These are phyloP conservation scores for Fallopia convolvulus DNA, from an alignment of 148 eudicot species.

Conservation along the genomic window DNA sequence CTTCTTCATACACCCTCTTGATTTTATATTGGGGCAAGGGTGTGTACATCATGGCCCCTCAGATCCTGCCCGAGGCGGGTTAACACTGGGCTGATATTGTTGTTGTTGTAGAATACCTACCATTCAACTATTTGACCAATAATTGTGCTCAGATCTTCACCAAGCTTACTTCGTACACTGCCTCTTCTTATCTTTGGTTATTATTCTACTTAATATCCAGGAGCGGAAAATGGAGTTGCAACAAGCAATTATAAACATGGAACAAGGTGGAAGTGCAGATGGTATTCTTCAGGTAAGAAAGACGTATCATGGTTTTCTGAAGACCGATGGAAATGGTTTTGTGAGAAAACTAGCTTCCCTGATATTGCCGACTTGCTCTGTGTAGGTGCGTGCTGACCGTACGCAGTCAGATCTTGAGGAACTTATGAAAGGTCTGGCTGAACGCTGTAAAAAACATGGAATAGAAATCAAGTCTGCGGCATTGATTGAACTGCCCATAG, in stretches of 20 bases:
- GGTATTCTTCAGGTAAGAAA: slow-evolving; percentile 90
- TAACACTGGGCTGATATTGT: too few relatives aligned
- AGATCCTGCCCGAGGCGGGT: too few relatives aligned
- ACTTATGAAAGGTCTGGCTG: slow-evolving; percentile 74
- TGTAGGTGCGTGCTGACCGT: slow-evolving; percentile 93
- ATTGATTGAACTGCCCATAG: slow-evolving; percentile 74
- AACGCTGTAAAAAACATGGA: slow-evolving; percentile 82
- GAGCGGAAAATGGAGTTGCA: slow-evolving; percentile 82
- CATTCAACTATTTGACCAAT: not conserved
- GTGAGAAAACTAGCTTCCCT: slow-evolving; percentile 5
- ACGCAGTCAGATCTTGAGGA: slow-evolving; percentile 94
- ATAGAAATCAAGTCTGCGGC: slow-evolving; percentile 69
- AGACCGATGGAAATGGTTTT: not conserved
- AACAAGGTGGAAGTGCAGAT: slow-evolving; percentile 99
- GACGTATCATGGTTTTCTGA: not conserved
- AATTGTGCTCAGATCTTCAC: not conserved
- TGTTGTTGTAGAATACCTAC: too few relatives aligned
- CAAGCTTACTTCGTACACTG: not conserved
- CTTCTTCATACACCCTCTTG: too few relatives aligned
- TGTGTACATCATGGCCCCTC: too few relatives aligned
- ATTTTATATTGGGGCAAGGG: too few relatives aligned
- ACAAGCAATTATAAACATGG: slow-evolving; percentile 85
- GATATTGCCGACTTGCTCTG: slow-evolving; percentile 7
- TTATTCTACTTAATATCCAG: slow-evolving; percentile 24
- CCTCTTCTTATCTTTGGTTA: not conserved